Base-by-base conservation (phyloP, 2,329 filamentous ascomycete genomes). In the Davidsoniella australis region DNA sequence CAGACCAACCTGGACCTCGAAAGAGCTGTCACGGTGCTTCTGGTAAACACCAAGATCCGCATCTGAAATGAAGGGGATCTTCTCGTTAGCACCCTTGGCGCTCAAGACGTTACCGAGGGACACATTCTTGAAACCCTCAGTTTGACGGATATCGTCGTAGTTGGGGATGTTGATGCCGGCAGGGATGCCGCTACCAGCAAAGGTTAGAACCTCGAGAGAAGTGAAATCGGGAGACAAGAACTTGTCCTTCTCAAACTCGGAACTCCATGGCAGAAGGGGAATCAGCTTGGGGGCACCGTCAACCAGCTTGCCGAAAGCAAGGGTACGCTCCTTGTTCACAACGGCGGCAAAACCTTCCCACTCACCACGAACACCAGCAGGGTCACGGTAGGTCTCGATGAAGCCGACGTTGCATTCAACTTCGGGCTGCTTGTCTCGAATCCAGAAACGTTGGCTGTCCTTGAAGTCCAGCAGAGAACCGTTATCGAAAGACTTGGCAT, bases 211-310 rank as follows among this genome's bases (percentile, higher is more conserved):
- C 63, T 98, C 91, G 1, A 96, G 72, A 8, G 84, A 91, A 0
- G 91, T 96, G 61, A 98, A 98, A 62, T 98, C 91, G 0, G 91
- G 91, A 47, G 85, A 89, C 36, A 94, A 66, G 64, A 98, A 98
- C 59, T 83, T 87, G 68, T 95, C 88, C 65, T 96, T 96, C 62
- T 98, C 91, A 56, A 96, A 98, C 0, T 85, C 83, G 43, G 76
- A 74, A 36, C 71, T 69, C 91, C 91, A 98, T 0, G 91, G 91
- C 12, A 98, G 69, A 54, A 93, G 78, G 5, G 87, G 85, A 47
- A 98, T 95, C 61, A 94, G 80, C 42, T 70, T 69, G 9, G 87
- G 82, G 0, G 91, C 88, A 23, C 80, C 80, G 17, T 80, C 73
- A 4, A 96, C 91, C 1, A 96, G 75, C 56, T 83, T 81, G 6